Evolutionary conservation across 2,329 filamentous ascomycete genomes (phyloP), one percentile per base, ranked within the genome.

Genomic region (Aspergillus carbonarius): DNA sequence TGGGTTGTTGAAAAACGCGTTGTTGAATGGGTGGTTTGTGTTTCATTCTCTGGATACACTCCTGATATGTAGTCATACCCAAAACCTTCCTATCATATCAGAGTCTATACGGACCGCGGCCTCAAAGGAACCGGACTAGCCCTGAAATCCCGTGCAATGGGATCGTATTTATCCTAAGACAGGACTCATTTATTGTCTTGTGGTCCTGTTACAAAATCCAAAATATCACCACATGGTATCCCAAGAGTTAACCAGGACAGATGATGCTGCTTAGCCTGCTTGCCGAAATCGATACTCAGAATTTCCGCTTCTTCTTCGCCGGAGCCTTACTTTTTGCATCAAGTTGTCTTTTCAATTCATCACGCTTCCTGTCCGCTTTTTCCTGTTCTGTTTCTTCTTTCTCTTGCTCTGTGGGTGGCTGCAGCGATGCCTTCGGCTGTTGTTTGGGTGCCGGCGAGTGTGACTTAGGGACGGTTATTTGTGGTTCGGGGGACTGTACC

Each of bases 291-390:
- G 9, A 49, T 42, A 9, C 9, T 75, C 69, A 85, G 61, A 85
- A 85, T 59, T 75, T 83, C 57, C 83, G 71, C 68, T 82, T 85
- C 76, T 86, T 87, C 76, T 83, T 86, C 17, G 70, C 75, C 9
- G 79, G 78, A 54, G 76, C 80, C 63, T 82, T 83, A 27, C 79
- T 78, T 66, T 81, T 82, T 55, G 73, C 75, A 54, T 80, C 80
- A 15, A 85, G 66, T 42, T 81, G 74, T 17, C 80, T 75, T 67
- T 85, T 87, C 60, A 88, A 68, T 66, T 85, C 82, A 51, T 82
- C 77, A 12, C 85, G 76, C 63, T 81, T 85, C 55, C 79, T 75
- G 60, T 85, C 76, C 3, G 84, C 84, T 55, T 78, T 80, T 57
- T 86, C 79, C 60, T 83, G 75, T 9, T 80, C 79, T 2, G 81